Evolutionary conservation across 2,329 filamentous ascomycete genomes (phyloP), one percentile per base, ranked within the genome.

Genomic region (Septoria linicola): DNA sequence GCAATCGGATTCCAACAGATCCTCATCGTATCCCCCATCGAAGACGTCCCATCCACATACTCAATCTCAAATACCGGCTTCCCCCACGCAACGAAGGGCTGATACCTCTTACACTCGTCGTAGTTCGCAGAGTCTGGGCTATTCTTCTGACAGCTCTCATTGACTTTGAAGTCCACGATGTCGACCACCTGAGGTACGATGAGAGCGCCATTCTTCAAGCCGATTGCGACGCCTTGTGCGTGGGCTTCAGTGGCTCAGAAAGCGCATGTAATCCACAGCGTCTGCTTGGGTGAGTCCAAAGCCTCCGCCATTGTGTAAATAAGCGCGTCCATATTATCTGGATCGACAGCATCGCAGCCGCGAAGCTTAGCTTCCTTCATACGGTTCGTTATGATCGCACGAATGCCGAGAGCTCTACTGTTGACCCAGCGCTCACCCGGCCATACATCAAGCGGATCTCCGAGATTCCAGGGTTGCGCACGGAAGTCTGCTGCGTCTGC

Each of bases 21-120:
- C 19, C 23, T 49, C 42, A n/a, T 44, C 44, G 3, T 72, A n/a
- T 14, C 27, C 19, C 10, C 19, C 4, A 6, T 19, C n/a, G 30
- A 20, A 23, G 43, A 34, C 16, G 32, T 30, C 3, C 43, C 75
- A 37, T 77, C 72, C 5, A 82, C 83, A 62, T 88, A 88, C 70
- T 88, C 85, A 58, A 88, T 86, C 65, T 87, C 81, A 65, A 88
- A 88, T 27, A 88, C 84, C 2, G 85, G 84, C 66, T 88, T 87
- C 19, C 74, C 73, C 5, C 76, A 77, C 10, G 75, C 60, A 42
- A 84, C 76, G 62, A 87, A 87, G 2, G 76, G 68, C 1, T 72
- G 67, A 65, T 83, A 87, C 1, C 69, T 76, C 34, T 71, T 70
- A 64, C 84, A 88, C 64, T 88, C 84, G 2, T 70, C 54, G 60